Evolutionary conservation across 176 grass and related monocot species (phyloP).

Genomic region (Themeda triandra): DNA sequence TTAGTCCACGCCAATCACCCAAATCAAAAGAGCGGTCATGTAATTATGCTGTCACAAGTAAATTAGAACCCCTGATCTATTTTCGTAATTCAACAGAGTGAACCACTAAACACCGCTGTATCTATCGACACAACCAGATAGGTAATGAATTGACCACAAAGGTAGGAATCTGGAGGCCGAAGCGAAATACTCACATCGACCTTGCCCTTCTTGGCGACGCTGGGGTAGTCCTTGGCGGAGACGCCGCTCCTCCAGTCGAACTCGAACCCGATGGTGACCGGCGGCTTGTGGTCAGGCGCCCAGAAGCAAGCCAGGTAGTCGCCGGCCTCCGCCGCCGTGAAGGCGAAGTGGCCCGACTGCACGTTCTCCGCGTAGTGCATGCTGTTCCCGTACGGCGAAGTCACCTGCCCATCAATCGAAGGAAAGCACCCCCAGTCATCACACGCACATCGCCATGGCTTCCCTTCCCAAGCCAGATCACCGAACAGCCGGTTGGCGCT

Average conservation of each 20-base stretch:
- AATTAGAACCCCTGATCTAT: background rate
- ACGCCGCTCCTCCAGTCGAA: conserved; percentile 94
- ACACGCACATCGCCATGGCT: background rate
- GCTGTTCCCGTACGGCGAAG: conserved; percentile 92
- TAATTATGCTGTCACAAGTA: background rate
- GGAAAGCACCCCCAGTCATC: background rate
- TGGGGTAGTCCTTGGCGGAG: conserved; percentile 82
- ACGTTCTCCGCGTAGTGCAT: conserved; percentile 88
- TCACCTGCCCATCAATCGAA: conserved; percentile 49
- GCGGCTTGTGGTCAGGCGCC: conserved; percentile 72
- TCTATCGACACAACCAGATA: background rate
- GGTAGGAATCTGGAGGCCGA: background rate
- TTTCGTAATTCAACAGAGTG: background rate
- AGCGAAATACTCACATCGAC: conserved; percentile 74
- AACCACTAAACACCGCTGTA: background rate
- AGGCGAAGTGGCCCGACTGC: conserved; percentile 82
- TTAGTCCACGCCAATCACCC: background rate
- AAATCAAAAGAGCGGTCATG: background rate
- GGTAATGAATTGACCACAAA: background rate
- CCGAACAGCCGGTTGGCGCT: background rate
- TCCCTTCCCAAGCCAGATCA: background rate
- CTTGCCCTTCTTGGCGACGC: conserved; percentile 91
- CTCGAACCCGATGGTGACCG: conserved; percentile 57
- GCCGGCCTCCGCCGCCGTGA: conserved; percentile 72
- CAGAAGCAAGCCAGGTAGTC: conserved; percentile 96